phyloP scores from a whole-genome alignment of 2,329 filamentous ascomycete genomes.

The Colletotrichum chlorophyti region DNA sequence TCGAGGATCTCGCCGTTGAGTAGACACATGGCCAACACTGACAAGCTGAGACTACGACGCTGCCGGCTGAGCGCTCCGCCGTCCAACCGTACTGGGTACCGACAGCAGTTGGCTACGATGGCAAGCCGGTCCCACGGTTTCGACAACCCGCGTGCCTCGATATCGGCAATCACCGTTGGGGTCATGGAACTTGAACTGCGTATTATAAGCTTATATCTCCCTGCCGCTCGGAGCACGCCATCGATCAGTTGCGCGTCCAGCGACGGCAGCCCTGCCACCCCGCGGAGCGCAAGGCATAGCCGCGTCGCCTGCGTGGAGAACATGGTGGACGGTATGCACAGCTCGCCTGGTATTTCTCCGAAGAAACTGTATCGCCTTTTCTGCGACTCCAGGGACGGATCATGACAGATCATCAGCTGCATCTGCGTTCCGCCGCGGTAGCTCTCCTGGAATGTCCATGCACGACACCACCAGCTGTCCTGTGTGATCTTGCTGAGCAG shows the following conservation, averaged over 20 bases:
- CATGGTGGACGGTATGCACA: constrained; percentile 33
- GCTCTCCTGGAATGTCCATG: constrained; percentile 44
- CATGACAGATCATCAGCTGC: constrained; percentile 37
- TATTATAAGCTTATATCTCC: constrained; percentile 35
- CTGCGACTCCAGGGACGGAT: constrained; percentile 21
- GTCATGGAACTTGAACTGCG: constrained; percentile 35
- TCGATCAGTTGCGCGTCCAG: constrained; percentile 13
- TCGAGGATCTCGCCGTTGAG: constrained; percentile 42
- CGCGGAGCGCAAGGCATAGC: constrained; percentile 34
- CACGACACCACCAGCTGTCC: constrained; percentile 39
- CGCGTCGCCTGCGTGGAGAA: constrained; percentile 33
- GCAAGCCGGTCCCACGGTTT: constrained; percentile 37
- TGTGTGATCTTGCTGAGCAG: constrained; percentile 34
- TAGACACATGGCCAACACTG: constrained; percentile 37
- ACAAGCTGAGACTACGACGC: constrained; percentile 33
- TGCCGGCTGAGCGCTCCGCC: constrained; percentile 23
- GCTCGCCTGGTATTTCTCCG: constrained; percentile 32
- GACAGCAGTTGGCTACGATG: constrained; percentile 41
- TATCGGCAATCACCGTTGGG: constrained; percentile 33
- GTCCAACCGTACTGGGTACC: constrained; percentile 37
- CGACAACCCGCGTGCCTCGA: constrained; percentile 30
- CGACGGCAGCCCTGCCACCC: background rate
- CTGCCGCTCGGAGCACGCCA: constrained; percentile 33
- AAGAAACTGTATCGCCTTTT: constrained; percentile 31
- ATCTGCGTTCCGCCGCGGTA: constrained; percentile 37